Percentiles rank a stretch among this genome's conserved stretches.
These are phyloP conservation scores for Tetradesmus lagerheimii DNA, from an alignment of 139 green algal genomes.

Conservation along the genomic window DNA sequence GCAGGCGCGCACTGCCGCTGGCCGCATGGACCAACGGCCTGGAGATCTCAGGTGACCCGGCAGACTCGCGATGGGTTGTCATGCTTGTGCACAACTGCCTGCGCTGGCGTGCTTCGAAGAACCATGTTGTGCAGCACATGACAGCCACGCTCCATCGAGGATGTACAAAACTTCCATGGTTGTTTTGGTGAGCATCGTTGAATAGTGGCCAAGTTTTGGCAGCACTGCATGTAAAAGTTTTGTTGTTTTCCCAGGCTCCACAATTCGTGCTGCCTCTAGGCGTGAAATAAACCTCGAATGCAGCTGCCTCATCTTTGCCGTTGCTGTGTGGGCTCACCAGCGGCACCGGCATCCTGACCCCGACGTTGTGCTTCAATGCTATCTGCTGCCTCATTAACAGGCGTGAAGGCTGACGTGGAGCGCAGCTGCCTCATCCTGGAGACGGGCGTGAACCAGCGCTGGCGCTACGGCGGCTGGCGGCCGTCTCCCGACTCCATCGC, in stretches of 20 bases:
- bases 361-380: no score
- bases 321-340: neutral
- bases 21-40: slow-evolving; percentile 96
- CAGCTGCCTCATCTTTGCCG: neutral
- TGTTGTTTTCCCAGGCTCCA: no score
- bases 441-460: slow-evolving; percentile 94
- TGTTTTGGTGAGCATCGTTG: neutral
- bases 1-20: slow-evolving; percentile 84
- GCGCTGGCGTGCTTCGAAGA: no score
- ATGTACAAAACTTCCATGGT: no score
- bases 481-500: slow-evolving; percentile 77
- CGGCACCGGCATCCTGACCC: neutral
- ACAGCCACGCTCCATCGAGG: neutral
- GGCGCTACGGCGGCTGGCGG: slow-evolving; percentile 90
- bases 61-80: neutral
- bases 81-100: neutral
- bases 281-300: neutral
- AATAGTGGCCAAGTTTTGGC: neutral
- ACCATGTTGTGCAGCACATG: neutral
- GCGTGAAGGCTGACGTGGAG: slow-evolving; percentile 81
- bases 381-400: neutral
- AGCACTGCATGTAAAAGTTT: neutral
- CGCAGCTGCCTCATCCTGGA: slow-evolving; percentile 93
- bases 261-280: no score
- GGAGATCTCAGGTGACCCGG: slow-evolving; percentile 85